phyloP scores from a whole-genome alignment of 345 rosid genomes.

The Eucalyptus virginea region DNA sequence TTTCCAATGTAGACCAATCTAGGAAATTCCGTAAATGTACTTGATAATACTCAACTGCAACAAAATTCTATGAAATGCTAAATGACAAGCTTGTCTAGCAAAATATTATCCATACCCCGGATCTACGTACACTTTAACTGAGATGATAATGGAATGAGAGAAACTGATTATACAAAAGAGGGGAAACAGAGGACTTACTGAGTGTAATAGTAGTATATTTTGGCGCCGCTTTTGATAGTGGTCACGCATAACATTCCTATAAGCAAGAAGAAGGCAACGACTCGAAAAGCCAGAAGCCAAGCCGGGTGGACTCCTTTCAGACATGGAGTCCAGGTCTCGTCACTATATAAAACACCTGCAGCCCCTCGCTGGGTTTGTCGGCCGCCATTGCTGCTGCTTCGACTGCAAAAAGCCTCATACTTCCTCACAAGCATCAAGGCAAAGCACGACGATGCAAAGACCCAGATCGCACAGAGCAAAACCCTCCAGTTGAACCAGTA shows the following conservation, averaged over 20 bases:
- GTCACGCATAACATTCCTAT: slow-evolving; percentile 33
- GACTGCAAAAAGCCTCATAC: slow-evolving; percentile 25
- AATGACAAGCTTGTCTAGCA: not conserved
- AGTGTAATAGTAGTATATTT: slow-evolving; percentile 81
- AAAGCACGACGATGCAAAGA: slow-evolving; percentile 12
- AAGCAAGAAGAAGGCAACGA: slow-evolving; percentile 54
- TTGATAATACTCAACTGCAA: not conserved
- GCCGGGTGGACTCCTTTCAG: slow-evolving; percentile 78
- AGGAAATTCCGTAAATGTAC: not conserved
- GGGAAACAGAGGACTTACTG: slow-evolving; percentile 39
- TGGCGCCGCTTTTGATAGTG: slow-evolving; percentile 45
- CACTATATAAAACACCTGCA: slow-evolving; percentile 42
- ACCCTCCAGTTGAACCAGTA: slow-evolving; percentile 97
- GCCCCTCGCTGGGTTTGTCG: slow-evolving; percentile 18
- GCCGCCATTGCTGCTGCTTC: not conserved
- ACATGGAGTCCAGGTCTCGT: slow-evolving; percentile 86
- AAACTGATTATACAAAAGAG: not conserved
- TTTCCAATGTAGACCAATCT: not conserved
- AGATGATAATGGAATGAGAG: not conserved
- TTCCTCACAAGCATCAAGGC: slow-evolving; percentile 53
- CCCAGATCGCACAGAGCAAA: slow-evolving; percentile 54
- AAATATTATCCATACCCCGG: not conserved
- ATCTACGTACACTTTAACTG: not conserved
- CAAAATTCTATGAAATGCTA: not conserved
- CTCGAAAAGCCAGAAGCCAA: slow-evolving; percentile 79